Conservation (phyloP, 1,139 yeast species). For the Saccharomyces hybrid region DNA sequence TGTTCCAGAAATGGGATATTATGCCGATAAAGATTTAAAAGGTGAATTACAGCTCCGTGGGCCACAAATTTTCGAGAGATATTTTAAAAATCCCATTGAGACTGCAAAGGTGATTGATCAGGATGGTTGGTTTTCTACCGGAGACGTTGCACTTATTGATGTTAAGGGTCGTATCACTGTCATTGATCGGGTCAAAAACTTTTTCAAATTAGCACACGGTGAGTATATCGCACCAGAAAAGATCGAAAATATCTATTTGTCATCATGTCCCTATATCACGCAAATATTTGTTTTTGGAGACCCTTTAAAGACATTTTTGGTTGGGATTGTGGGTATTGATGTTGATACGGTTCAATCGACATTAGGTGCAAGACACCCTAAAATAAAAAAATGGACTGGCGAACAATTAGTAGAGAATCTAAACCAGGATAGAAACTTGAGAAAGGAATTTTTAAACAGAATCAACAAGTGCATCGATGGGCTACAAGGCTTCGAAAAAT, state of each 20-base stretch:
- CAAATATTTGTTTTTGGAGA: slow-evolving; percentile 69
- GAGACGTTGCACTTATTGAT: slow-evolving; percentile 60
- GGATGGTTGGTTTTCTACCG: slow-evolving; percentile 73
- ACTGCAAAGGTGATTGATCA: slow-evolving; percentile 46
- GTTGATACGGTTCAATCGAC: slow-evolving; percentile 31
- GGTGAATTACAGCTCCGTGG: slow-evolving; percentile 65
- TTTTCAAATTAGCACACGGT: slow-evolving; percentile 75
- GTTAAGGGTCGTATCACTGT: slow-evolving; percentile 49
- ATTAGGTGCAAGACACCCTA: slow-evolving; percentile 13
- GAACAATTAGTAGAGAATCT: slow-evolving; percentile 27
- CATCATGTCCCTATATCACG: slow-evolving; percentile 43
- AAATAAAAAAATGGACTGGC: slow-evolving; percentile 16
- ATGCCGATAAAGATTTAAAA: slow-evolving; percentile 38
- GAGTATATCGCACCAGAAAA: slow-evolving; percentile 76
- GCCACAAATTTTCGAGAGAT: slow-evolving; percentile 54
- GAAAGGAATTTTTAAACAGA: slow-evolving; percentile 18
- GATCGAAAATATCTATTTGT: slow-evolving; percentile 57
- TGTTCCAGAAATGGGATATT: slow-evolving; percentile 61
- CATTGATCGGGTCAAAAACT: slow-evolving; percentile 71
- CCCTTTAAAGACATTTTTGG: slow-evolving; percentile 49
- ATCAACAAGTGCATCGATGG: slow-evolving; percentile 28
- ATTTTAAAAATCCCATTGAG: slow-evolving; percentile 50
- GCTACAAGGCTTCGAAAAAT: slow-evolving; percentile 48
- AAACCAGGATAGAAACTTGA: slow-evolving; percentile 23
- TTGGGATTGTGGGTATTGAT: slow-evolving; percentile 60